These are phyloP conservation scores for Populus nigra DNA, from an alignment of 345 rosid species.

Conservation along the genomic window DNA sequence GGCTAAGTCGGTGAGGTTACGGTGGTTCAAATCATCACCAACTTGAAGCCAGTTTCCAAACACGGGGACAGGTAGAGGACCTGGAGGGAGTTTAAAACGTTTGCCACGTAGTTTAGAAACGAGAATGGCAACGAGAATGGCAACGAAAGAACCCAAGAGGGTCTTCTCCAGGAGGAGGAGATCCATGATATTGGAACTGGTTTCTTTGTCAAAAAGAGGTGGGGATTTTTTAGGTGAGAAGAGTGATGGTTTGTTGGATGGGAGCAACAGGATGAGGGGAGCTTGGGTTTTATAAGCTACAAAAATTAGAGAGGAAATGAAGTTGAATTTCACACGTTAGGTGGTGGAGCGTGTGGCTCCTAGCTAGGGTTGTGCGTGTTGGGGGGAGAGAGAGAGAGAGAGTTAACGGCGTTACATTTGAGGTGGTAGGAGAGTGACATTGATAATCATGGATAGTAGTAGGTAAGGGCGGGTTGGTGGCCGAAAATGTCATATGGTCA, in stretches of 20 bases:
- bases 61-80: constrained; percentile 78
- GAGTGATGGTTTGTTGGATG: background rate
- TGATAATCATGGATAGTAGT: background rate
- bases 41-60: constrained; percentile 99
- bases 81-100: constrained; percentile 83
- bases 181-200: constrained; percentile 49
- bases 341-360: background rate
- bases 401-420: constrained; percentile 4
- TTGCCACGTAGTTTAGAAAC: constrained; percentile 83
- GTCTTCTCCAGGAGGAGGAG: constrained; percentile 75
- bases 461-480: background rate
- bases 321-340: background rate
- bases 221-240: background rate
- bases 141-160: constrained; percentile 66
- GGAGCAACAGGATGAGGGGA: background rate
- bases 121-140: constrained; percentile 58
- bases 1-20: constrained; percentile 73
- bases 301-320: background rate
- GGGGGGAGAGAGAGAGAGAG: background rate
- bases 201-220: background rate
- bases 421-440: background rate
- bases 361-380: background rate
- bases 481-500: background rate
- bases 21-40: constrained; percentile 95
- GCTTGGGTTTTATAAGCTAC: background rate